Conservation (phyloP, 371 early-diverging fungal species). For the Sporodiniella umbellata region DNA sequence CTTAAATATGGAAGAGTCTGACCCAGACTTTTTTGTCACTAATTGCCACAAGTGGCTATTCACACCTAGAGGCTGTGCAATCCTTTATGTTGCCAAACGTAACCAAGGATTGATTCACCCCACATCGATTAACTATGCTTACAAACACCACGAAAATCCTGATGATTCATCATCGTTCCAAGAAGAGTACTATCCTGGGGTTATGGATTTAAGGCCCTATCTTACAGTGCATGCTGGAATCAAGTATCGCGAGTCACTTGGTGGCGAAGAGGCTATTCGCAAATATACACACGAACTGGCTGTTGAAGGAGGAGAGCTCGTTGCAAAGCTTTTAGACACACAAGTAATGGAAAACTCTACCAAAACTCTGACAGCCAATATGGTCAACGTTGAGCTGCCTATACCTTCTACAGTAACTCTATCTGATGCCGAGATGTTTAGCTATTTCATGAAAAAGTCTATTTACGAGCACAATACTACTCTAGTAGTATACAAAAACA, state of each 20-base stretch:
- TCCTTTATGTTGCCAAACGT: slow-evolving; percentile 56
- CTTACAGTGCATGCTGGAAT: slow-evolving; percentile 50
- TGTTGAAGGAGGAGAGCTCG: slow-evolving; percentile 49
- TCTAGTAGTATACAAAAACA: slow-evolving; percentile 42
- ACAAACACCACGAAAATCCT: slow-evolving; percentile 21
- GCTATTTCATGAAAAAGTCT: slow-evolving; percentile 27
- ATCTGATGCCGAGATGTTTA: slow-evolving; percentile 12
- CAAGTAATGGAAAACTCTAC: slow-evolving; percentile 52
- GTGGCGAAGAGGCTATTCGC: slow-evolving; percentile 55
- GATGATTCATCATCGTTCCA: slow-evolving; percentile 31
- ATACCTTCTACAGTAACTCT: slow-evolving; percentile 44
- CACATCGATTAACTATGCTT: slow-evolving; percentile 45
- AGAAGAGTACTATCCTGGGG: slow-evolving; percentile 22
- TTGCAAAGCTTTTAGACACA: slow-evolving; percentile 62
- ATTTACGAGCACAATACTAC: slow-evolving; percentile 41
- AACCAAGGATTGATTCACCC: slow-evolving; percentile 55
- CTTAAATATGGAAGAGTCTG: slow-evolving; percentile 47
- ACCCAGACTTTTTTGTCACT: slow-evolving; percentile 69
- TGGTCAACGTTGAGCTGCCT: slow-evolving; percentile 64
- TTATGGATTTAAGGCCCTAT: slow-evolving; percentile 21
- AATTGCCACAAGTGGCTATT: slow-evolving; percentile 79
- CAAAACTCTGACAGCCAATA: slow-evolving; percentile 37
- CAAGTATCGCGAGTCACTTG: slow-evolving; percentile 50
- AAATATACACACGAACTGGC: slow-evolving; percentile 57
- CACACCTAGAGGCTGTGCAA: slow-evolving; percentile 55